phyloP scores from a whole-genome alignment of 352 stramenopile species.

The Phytophthora podocarpi region DNA sequence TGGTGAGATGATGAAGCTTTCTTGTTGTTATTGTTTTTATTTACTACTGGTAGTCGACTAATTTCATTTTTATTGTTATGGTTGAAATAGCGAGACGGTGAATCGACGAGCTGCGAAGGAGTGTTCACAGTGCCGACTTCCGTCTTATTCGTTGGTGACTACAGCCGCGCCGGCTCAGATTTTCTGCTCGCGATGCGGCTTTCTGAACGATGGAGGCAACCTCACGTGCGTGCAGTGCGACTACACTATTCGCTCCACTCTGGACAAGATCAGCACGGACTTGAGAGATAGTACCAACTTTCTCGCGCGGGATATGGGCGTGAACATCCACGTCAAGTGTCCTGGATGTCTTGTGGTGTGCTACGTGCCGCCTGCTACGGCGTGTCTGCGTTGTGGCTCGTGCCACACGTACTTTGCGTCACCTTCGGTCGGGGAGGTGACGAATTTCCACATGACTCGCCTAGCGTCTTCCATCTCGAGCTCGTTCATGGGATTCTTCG shows the following conservation, averaged over 20 bases:
- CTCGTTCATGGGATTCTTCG: conserved; percentile 79
- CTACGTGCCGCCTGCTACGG: conserved; percentile 74
- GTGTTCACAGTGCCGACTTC: conserved; percentile 64
- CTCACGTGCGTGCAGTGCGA: conserved; percentile 75
- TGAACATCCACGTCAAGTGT: conserved; percentile 88
- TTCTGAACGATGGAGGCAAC: conserved; percentile 76
- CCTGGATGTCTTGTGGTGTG: conserved; percentile 76
- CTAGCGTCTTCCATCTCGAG: conserved; percentile 79
- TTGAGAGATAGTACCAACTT: conserved; percentile 83
- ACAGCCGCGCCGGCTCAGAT: conserved; percentile 74
- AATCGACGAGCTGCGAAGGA: conserved; percentile 69
- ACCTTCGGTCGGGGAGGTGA: conserved; percentile 75
- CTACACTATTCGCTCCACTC: conserved; percentile 71
- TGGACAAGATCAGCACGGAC: conserved; percentile 77
- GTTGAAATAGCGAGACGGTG: conserved; percentile 39
- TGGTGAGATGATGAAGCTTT: conserved; percentile 46
- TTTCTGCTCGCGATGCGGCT: conserved; percentile 77
- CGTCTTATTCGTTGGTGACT: conserved; percentile 69
- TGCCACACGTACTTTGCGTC: conserved; percentile 88
- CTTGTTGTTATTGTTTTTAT: neutral
- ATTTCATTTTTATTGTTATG: conserved; percentile 5
- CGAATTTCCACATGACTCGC: conserved; percentile 84
- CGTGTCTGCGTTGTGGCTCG: conserved; percentile 75
- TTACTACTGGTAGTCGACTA: no score
- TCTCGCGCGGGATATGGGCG: conserved; percentile 76